phyloP scores from a whole-genome alignment of 208 protist species.

The Balamuthia mandrillaris region DNA sequence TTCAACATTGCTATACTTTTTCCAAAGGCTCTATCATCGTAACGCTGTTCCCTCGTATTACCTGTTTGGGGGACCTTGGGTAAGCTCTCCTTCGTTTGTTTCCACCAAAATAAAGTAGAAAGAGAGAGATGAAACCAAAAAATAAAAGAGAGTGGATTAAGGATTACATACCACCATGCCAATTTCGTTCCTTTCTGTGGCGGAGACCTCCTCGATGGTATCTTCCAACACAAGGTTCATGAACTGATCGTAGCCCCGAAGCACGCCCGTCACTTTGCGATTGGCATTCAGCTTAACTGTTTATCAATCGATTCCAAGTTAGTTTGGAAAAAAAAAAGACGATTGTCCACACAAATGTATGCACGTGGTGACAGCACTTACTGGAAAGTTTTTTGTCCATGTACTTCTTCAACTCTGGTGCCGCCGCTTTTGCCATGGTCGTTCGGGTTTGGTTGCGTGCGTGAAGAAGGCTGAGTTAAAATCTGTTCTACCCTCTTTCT shows the following conservation, averaged over 20 bases:
- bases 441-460: too few species aligned
- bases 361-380: too few species aligned
- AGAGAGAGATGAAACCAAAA: not conserved
- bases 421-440: slow-evolving; percentile 6
- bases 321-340: slow-evolving; percentile 36
- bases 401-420: slow-evolving; percentile 78
- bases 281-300: slow-evolving; percentile 94
- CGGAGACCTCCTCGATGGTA: slow-evolving; percentile 85
- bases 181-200: slow-evolving; percentile 72
- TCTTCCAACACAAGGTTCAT: slow-evolving; percentile 96
- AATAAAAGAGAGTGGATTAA: not conserved
- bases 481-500: too few species aligned
- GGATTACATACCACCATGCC: slow-evolving; percentile 80
- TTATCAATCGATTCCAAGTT: too few species aligned
- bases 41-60: slow-evolving; percentile 61
- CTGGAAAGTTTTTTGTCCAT: slow-evolving; percentile 82
- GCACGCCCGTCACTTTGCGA: slow-evolving; percentile 85
- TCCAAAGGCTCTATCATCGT: slow-evolving; percentile 52
- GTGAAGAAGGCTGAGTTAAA: too few species aligned
- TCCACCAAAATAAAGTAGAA: not conserved
- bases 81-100: not conserved
- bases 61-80: not conserved
- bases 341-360: slow-evolving; percentile 61
- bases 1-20: not conserved
- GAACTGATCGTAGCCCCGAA: slow-evolving; percentile 93